A percentile compares a stretch with the other conserved stretches of the same genome.
Evolutionary conservation across 2,329 filamentous ascomycete genomes (phyloP).

Genomic region (Penicillium glabrum): DNA sequence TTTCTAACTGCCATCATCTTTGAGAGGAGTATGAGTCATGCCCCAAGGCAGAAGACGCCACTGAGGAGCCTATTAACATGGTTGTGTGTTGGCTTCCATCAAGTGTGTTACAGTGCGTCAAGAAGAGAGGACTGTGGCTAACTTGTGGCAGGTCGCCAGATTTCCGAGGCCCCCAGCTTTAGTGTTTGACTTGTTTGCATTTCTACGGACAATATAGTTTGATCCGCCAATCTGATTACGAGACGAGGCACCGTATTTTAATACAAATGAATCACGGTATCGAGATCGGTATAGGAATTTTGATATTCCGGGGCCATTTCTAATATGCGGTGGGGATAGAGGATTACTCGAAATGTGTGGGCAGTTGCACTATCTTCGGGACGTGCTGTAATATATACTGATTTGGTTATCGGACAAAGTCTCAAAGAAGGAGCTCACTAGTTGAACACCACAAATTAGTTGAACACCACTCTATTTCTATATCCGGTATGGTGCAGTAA

Average conservation of each 20-base stretch:
- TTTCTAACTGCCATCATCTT: background rate
- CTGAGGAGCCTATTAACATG: background rate
- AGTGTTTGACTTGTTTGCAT: background rate
- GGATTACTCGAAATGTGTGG: too few relatives aligned
- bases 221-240: background rate
- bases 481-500: too few relatives aligned
- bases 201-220: background rate
- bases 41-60: slow-evolving; percentile 5
- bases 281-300: background rate
- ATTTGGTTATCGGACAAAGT: too few relatives aligned
- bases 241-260: background rate
- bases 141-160: background rate
- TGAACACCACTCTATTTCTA: too few relatives aligned
- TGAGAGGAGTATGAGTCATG: slow-evolving; percentile 11
- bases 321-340: too few relatives aligned
- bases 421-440: too few relatives aligned
- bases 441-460: too few relatives aligned
- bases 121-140: background rate
- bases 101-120: background rate
- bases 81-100: background rate
- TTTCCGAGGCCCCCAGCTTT: background rate
- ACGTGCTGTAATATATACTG: too few relatives aligned
- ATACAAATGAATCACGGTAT: background rate
- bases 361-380: too few relatives aligned
- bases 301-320: background rate